Conservation (phyloP, 2,329 filamentous ascomycete genomes). For the Apiospora malaysiana region DNA sequence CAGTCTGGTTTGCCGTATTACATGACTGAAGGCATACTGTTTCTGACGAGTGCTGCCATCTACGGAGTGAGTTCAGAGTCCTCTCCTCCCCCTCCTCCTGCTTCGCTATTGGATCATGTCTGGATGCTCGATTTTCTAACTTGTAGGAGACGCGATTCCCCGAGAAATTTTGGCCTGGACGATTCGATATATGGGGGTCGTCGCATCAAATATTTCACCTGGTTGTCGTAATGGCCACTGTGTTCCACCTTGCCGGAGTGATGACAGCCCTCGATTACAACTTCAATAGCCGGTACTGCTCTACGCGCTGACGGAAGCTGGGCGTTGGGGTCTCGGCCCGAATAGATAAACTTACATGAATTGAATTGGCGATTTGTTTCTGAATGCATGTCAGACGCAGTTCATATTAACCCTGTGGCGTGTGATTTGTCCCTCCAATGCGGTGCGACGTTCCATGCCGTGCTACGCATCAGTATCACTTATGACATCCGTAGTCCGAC, state of each 20-base stretch:
- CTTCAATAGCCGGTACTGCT: conserved; percentile 20
- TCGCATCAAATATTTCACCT: conserved; percentile 55
- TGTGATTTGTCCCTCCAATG: background rate
- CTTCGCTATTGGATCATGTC: background rate
- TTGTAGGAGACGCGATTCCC: conserved; percentile 47
- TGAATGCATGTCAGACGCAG: conserved; percentile 15
- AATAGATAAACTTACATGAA: conserved; percentile 5
- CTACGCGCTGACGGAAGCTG: conserved; percentile 2
- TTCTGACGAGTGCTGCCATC: conserved; percentile 45
- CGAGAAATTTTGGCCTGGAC: conserved; percentile 47
- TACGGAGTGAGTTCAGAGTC: conserved; percentile 43
- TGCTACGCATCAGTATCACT: background rate
- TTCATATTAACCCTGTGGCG: background rate
- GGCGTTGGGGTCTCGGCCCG: conserved; percentile 8
- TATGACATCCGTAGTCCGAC: background rate
- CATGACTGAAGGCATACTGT: conserved; percentile 43
- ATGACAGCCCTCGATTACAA: conserved; percentile 33
- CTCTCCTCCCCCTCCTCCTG: background rate
- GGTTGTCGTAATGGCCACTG: conserved; percentile 48
- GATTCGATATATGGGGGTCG: conserved; percentile 50
- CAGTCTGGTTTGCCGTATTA: conserved; percentile 49
- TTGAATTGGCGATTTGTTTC: background rate
- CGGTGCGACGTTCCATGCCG: conserved; percentile 2
- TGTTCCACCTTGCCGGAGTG: conserved; percentile 46
- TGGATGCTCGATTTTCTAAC: conserved; percentile 23